Conservation (phyloP, 345 rosid genomes). For the Corchorus olitorius region DNA sequence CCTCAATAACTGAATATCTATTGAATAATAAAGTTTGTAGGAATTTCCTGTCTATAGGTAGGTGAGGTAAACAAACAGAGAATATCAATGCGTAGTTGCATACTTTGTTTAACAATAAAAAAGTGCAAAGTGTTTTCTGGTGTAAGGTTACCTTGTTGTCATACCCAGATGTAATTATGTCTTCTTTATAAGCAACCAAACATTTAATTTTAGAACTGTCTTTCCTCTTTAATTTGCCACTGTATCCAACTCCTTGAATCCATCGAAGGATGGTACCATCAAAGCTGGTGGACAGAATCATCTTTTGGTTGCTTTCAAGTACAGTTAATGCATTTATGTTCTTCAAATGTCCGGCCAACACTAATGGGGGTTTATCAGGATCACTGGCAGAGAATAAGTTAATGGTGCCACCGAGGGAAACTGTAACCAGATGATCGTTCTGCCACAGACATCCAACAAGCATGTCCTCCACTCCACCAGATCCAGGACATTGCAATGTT, state of each 20-base stretch:
- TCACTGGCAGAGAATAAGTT: conserved; percentile 57
- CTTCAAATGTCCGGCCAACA: conserved; percentile 69
- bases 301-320: conserved; percentile 46
- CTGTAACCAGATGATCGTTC: conserved; percentile 60
- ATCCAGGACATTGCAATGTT: conserved; percentile 49
- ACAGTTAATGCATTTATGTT: conserved; percentile 60
- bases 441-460: conserved; percentile 88
- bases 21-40: neutral
- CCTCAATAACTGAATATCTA: neutral
- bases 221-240: conserved; percentile 54
- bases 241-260: conserved; percentile 65
- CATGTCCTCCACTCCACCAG: conserved; percentile 71
- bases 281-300: conserved; percentile 66
- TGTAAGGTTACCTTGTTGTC: conserved; percentile 43
- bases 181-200: conserved; percentile 55
- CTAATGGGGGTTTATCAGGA: conserved; percentile 57
- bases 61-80: neutral
- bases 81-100: neutral
- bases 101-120: conserved; percentile 2
- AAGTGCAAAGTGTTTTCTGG: neutral
- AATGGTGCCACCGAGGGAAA: conserved; percentile 71
- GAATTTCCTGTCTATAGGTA: neutral
- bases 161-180: conserved; percentile 49
- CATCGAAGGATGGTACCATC: conserved; percentile 72
- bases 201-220: conserved; percentile 60